A percentile compares a stretch with the other conserved stretches of the same genome.
These are phyloP conservation scores for Claviceps capensis DNA, from an alignment of 2,329 filamentous ascomycete species.

Conservation along the genomic window DNA sequence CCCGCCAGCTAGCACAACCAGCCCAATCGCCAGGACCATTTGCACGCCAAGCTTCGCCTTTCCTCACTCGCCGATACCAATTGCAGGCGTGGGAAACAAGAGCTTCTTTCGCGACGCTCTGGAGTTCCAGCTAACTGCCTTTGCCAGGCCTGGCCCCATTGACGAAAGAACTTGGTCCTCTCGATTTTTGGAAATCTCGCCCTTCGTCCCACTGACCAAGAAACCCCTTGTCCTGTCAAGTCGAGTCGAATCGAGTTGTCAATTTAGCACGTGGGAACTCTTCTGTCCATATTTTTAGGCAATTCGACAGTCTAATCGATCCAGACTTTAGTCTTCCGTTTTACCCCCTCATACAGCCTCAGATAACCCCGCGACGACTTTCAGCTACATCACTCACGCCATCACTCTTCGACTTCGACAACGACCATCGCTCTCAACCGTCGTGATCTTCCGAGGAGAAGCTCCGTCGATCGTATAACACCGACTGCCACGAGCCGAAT, in stretches of 20 bases:
- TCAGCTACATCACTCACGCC: neutral
- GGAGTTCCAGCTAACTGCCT: neutral
- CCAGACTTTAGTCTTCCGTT: too few species aligned
- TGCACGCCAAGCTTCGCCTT: neutral
- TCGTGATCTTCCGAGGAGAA: neutral
- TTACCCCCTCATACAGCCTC: neutral
- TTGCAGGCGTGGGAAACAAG: neutral
- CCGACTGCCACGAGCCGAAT: neutral
- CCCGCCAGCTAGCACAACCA: neutral
- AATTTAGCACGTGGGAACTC: neutral
- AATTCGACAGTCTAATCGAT: neutral
- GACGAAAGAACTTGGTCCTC: neutral
- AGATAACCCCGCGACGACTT: neutral
- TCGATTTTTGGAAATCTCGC: neutral
- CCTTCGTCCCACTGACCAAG: neutral
- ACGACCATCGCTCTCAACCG: neutral
- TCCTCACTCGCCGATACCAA: neutral
- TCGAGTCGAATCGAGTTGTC: neutral
- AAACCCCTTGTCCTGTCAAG: neutral
- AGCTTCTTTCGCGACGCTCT: neutral
- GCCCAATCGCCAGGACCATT: neutral
- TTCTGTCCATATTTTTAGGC: neutral
- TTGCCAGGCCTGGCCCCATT: neutral
- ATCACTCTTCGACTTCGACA: neutral
- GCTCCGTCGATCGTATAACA: neutral